Evolutionary conservation across 371 early-diverging fungal genomes (phyloP).

Genomic region (Haplosporangium sp.): DNA sequence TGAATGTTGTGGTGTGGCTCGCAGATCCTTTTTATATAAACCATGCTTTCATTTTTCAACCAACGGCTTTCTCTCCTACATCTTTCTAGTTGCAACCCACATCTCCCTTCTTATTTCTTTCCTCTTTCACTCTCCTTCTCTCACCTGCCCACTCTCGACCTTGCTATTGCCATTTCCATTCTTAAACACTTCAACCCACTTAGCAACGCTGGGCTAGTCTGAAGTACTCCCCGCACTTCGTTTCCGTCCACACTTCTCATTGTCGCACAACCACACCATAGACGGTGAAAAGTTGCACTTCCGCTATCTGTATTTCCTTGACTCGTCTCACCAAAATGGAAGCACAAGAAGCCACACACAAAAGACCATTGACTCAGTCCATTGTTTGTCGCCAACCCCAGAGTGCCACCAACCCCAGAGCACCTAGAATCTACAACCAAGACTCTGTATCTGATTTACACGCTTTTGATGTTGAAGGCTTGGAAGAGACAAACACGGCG

Average conservation of each 20-base stretch:
- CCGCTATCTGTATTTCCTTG: neutral
- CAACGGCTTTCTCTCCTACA: too few species aligned
- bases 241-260: too few species aligned
- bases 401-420: neutral
- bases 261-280: too few species aligned
- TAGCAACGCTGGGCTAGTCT: neutral
- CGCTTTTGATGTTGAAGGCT: neutral
- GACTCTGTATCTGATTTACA: neutral
- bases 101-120: too few species aligned
- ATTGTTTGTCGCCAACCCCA: neutral
- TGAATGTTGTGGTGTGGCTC: too few species aligned
- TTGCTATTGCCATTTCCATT: too few species aligned
- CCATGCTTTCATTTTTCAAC: too few species aligned
- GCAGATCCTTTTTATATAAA: too few species aligned
- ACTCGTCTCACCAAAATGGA: neutral
- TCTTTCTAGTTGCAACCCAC: too few species aligned
- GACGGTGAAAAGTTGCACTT: neutral
- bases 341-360: neutral
- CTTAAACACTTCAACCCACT: neutral
- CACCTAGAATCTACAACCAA: neutral
- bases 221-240: neutral
- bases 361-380: neutral
- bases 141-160: too few species aligned
- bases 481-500: slow-evolving; percentile 27
- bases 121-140: too few species aligned